phyloP scores from a whole-genome alignment of 495 filamentous ascomycete genomes.

The Collariella sp. region DNA sequence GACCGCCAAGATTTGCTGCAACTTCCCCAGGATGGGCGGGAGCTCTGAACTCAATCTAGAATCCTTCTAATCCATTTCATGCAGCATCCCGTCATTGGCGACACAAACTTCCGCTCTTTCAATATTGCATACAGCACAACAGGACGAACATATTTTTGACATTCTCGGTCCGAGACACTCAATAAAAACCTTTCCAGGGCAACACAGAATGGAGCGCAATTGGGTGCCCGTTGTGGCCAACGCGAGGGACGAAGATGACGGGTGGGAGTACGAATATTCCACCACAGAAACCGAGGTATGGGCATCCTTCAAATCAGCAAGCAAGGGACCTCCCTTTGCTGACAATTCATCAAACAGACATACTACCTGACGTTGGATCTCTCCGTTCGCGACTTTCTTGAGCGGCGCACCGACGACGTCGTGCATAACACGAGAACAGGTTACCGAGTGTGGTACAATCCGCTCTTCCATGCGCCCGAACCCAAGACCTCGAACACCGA shows the following conservation, averaged over 20 bases:
- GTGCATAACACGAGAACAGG: conserved; percentile 24
- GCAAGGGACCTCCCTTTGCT: background rate
- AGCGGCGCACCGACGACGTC: conserved; percentile 24
- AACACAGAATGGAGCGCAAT: background rate
- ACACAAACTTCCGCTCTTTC: no score
- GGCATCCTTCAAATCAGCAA: background rate
- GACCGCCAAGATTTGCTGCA: conserved; percentile 21
- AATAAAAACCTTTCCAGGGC: background rate
- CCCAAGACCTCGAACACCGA: conserved; percentile 11
- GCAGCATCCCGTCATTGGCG: no score
- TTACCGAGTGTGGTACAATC: conserved; percentile 32
- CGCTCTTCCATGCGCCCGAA: conserved; percentile 24
- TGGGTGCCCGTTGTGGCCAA: background rate
- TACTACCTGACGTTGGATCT: conserved; percentile 51
- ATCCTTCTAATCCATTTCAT: no score
- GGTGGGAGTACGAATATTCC: conserved; percentile 54
- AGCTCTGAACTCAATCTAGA: no score
- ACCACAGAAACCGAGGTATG: conserved; percentile 45
- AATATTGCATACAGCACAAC: no score
- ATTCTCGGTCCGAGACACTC: background rate
- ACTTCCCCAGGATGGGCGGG: background rate
- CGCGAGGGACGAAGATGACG: conserved; percentile 33
- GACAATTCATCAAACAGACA: conserved; percentile 29
- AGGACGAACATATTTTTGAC: no score
- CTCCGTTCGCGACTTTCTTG: conserved; percentile 41